A percentile compares a stretch with the other conserved stretches of the same genome.
Evolutionary conservation across 1,284 basidiomycete genomes (phyloP).

Genomic region (Filobasidium uniguttulatum): DNA sequence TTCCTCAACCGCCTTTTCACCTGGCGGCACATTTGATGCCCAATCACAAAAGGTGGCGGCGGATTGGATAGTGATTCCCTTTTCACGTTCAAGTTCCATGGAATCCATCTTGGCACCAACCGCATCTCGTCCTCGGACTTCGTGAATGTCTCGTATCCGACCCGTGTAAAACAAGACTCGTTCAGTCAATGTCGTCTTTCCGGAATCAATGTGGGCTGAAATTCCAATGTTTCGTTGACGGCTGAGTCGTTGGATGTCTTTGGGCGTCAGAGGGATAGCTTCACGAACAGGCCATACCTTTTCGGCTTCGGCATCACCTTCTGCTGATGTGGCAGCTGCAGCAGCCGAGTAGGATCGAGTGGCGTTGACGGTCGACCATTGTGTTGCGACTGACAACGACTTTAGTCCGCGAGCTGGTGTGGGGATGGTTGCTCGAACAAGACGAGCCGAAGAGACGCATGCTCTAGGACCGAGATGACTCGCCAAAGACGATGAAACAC

Average conservation of each 20-base stretch:
- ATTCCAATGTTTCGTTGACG: slow-evolving; percentile 39
- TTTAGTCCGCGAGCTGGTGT: too few species aligned
- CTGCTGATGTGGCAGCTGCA: background rate
- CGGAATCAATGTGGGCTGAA: slow-evolving; percentile 90
- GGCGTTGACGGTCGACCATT: too few species aligned
- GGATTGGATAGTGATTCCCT: slow-evolving; percentile 98
- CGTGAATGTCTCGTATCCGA: slow-evolving; percentile 89
- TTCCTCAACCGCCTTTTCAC: slow-evolving; percentile 30
- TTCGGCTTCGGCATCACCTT: background rate
- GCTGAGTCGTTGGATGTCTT: slow-evolving; percentile 26
- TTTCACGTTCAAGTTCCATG: slow-evolving; percentile 98
- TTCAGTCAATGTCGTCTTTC: slow-evolving; percentile 98
- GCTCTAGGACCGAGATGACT: too few species aligned
- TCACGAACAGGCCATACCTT: slow-evolving; percentile 22
- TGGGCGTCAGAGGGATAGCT: slow-evolving; percentile 27
- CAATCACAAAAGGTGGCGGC: slow-evolving; percentile 98
- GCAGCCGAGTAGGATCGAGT: background rate
- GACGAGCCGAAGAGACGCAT: too few species aligned
- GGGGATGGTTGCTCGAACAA: too few species aligned
- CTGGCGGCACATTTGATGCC: slow-evolving; percentile 48
- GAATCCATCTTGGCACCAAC: slow-evolving; percentile 99
- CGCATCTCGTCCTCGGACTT: slow-evolving; percentile 86
- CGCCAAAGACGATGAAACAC: too few species aligned
- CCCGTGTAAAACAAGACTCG: slow-evolving; percentile 95
- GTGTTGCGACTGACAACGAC: too few species aligned